These are phyloP conservation scores for Termitomyces sp. DNA, from an alignment of 768 basidiomycete species.

Conservation along the genomic window DNA sequence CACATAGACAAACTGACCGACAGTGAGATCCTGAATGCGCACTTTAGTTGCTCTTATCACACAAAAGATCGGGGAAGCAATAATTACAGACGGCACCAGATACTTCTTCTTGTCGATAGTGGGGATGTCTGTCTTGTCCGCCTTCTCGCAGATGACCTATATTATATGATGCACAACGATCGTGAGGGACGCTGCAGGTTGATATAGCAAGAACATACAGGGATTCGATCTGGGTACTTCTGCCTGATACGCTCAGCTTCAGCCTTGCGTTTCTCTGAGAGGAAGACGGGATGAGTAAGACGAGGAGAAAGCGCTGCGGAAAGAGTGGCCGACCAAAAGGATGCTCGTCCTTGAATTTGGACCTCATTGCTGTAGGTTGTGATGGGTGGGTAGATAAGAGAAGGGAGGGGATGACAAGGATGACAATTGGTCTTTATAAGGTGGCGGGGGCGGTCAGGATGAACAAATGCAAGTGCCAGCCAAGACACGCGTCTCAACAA, in stretches of 20 bases:
- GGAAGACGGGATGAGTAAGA: constrained; percentile 26
- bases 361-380: constrained; percentile 56
- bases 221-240: constrained; percentile 98
- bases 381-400: constrained; percentile 2
- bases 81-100: constrained; percentile 87
- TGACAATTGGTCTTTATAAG: constrained; percentile 15
- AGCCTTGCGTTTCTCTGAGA: constrained; percentile 95
- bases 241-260: constrained; percentile 97
- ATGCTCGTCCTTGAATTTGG: constrained; percentile 99
- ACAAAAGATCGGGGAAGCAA: constrained; percentile 5
- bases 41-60: background rate
- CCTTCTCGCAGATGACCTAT: constrained; percentile 99
- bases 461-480: constrained; percentile 23
- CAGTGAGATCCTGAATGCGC: constrained; percentile 75
- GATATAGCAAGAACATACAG: constrained; percentile 49
- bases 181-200: background rate
- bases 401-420: background rate
- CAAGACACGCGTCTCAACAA: constrained; percentile 35
- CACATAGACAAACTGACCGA: constrained; percentile 98
- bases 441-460: constrained; percentile 18
- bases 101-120: constrained; percentile 99
- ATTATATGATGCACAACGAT: constrained; percentile 8
- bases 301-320: constrained; percentile 18
- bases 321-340: constrained; percentile 73
- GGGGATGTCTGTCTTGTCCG: constrained; percentile 96